These are phyloP conservation scores for Hyphodiscus sp. DNA, from an alignment of 2,329 filamentous ascomycete species.

Conservation along the genomic window DNA sequence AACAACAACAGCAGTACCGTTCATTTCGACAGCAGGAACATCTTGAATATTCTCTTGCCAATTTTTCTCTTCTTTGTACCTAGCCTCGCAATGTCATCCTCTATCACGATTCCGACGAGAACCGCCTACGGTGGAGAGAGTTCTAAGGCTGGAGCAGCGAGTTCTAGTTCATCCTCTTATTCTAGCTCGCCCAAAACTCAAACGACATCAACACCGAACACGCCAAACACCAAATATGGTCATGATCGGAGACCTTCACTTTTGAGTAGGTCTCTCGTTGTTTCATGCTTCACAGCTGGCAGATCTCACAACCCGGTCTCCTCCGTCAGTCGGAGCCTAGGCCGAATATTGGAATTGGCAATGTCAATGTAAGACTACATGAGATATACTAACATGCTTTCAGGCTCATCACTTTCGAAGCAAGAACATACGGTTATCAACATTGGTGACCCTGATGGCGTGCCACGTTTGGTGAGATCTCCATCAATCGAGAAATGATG, in stretches of 20 bases:
- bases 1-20: conserved; percentile 3
- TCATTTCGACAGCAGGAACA: not conserved
- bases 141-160: conserved; percentile 37
- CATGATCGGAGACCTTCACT: conserved; percentile 56
- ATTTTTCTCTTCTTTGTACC: not conserved
- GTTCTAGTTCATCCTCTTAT: conserved; percentile 43
- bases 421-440: conserved; percentile 77
- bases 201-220: conserved; percentile 33
- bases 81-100: conserved; percentile 48
- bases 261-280: conserved; percentile 43
- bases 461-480: conserved; percentile 60
- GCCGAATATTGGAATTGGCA: conserved; percentile 22
- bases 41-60: conserved; percentile 9
- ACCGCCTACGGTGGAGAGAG: conserved; percentile 30
- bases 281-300: not conserved
- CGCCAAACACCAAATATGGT: conserved; percentile 33
- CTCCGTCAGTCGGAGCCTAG: conserved; percentile 2
- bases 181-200: conserved; percentile 50
- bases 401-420: conserved; percentile 65
- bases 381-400: not conserved
- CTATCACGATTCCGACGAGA: conserved; percentile 59
- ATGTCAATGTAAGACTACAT: not conserved
- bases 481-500: not conserved
- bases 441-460: conserved; percentile 67
- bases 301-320: not conserved